Percentiles rank a stretch among this genome's conserved stretches.
Conservation (phyloP, 2,329 filamentous ascomycete species). For the Monosporascus sp. region DNA sequence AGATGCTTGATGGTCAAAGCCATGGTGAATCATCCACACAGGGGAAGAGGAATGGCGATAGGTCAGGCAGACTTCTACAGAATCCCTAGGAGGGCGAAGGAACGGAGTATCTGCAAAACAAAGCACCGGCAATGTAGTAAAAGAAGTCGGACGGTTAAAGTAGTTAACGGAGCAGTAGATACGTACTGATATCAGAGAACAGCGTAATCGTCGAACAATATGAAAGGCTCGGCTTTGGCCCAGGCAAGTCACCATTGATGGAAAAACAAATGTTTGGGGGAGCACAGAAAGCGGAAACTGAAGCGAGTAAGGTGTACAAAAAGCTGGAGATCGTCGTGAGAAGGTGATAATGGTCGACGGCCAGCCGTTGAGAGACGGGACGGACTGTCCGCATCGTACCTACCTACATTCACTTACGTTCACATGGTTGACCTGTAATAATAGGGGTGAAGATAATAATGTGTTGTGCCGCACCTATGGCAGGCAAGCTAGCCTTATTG, state of each 20-base stretch:
- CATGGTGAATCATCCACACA: constrained; percentile 40
- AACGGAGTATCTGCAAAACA: not conserved
- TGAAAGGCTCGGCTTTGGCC: not conserved
- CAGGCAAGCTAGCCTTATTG: no score
- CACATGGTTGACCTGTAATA: not conserved
- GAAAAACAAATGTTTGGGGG: not conserved
- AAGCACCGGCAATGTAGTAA: not conserved
- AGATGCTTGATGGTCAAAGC: constrained; percentile 59
- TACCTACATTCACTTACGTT: not conserved
- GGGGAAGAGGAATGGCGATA: not conserved
- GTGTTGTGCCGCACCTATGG: no score
- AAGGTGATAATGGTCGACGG: not conserved
- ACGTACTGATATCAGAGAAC: no score
- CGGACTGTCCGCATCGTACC: not conserved
- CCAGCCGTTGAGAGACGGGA: not conserved
- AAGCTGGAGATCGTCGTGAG: not conserved
- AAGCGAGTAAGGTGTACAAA: not conserved
- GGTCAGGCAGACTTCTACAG: not conserved
- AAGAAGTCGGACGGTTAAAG: no score
- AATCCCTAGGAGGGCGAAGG: not conserved
- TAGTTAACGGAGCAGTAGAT: no score
- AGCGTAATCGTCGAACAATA: not conserved
- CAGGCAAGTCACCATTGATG: not conserved
- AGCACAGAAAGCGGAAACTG: not conserved
- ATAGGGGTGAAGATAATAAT: not conserved